Percentiles rank a stretch among this genome's conserved stretches.
Conservation (phyloP, 495 filamentous ascomycete genomes). For the Thozetella sp. region DNA sequence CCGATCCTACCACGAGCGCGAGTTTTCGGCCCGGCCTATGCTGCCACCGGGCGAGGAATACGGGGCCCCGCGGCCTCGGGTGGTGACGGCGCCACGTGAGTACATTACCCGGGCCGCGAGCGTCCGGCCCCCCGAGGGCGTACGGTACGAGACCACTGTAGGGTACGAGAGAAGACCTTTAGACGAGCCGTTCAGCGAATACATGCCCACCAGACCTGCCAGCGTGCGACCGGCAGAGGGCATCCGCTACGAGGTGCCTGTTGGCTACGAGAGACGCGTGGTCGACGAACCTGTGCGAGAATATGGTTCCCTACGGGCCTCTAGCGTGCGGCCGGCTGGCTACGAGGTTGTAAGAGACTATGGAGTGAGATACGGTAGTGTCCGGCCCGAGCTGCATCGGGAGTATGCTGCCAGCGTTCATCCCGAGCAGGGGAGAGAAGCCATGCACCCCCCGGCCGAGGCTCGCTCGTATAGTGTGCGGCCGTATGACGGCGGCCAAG, state of each 20-base stretch:
- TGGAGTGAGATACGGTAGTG: slow-evolving; percentile 28
- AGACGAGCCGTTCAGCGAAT: slow-evolving; percentile 44
- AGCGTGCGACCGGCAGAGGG: slow-evolving; percentile 55
- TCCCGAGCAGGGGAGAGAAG: slow-evolving; percentile 38
- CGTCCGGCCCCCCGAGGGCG: slow-evolving; percentile 51
- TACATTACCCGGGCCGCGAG: slow-evolving; percentile 58
- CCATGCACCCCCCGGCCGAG: slow-evolving; percentile 19
- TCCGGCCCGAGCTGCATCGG: slow-evolving; percentile 39
- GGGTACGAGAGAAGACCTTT: slow-evolving; percentile 6
- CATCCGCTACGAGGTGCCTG: slow-evolving; percentile 26
- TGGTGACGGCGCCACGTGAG: slow-evolving; percentile 43
- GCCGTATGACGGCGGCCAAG: slow-evolving; percentile 17
- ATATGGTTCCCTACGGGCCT: slow-evolving; percentile 22
- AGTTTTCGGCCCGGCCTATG: slow-evolving; percentile 43
- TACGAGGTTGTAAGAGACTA: slow-evolving; percentile 24
- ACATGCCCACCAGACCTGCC: slow-evolving; percentile 43
- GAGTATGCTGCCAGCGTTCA: slow-evolving; percentile 41
- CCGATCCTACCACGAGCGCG: slow-evolving; percentile 52
- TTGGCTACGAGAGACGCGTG: slow-evolving; percentile 45
- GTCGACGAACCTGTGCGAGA: slow-evolving; percentile 37
- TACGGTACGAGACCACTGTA: slow-evolving; percentile 54
- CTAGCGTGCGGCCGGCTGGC: slow-evolving; percentile 24
- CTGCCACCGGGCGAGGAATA: slow-evolving; percentile 41
- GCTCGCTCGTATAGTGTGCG: slow-evolving; percentile 45
- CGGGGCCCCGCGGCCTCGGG: slow-evolving; percentile 32